These are phyloP conservation scores for Fusarium austroafricanum DNA, from an alignment of 2,329 filamentous ascomycete species.

Conservation along the genomic window DNA sequence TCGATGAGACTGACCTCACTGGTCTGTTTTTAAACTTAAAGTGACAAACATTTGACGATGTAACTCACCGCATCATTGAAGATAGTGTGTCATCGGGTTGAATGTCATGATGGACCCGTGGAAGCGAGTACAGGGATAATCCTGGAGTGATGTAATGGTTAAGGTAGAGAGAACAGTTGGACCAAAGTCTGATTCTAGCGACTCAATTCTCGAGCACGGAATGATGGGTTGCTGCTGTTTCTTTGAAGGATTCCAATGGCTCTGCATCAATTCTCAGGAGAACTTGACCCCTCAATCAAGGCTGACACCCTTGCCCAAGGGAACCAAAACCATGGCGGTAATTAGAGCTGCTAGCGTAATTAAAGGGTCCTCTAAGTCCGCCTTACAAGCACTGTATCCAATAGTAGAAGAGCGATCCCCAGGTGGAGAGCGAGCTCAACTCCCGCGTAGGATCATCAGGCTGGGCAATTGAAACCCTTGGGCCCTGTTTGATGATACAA, in stretches of 20 bases:
- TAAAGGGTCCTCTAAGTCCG: constrained; percentile 36
- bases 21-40: neutral
- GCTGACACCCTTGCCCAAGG: constrained; percentile 25
- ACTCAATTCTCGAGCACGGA: neutral
- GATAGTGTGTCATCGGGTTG: neutral
- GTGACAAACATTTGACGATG: neutral
- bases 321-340: constrained; percentile 16
- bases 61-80: neutral
- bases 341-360: constrained; percentile 36
- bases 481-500: constrained; percentile 20
- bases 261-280: neutral
- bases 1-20: neutral
- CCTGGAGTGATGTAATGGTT: constrained; percentile 26
- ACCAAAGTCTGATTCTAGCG: neutral
- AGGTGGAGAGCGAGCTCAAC: constrained; percentile 31
- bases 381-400: constrained; percentile 33
- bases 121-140: constrained; percentile 22
- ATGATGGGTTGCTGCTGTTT: neutral
- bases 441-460: constrained; percentile 20
- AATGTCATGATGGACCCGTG: constrained; percentile 21
- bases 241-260: neutral
- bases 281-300: constrained; percentile 26
- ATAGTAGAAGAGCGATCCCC: constrained; percentile 9
- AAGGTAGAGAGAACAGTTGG: neutral
- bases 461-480: constrained; percentile 26